phyloP scores from a whole-genome alignment of 257 asterid genomes.

The Plantago ovata region DNA sequence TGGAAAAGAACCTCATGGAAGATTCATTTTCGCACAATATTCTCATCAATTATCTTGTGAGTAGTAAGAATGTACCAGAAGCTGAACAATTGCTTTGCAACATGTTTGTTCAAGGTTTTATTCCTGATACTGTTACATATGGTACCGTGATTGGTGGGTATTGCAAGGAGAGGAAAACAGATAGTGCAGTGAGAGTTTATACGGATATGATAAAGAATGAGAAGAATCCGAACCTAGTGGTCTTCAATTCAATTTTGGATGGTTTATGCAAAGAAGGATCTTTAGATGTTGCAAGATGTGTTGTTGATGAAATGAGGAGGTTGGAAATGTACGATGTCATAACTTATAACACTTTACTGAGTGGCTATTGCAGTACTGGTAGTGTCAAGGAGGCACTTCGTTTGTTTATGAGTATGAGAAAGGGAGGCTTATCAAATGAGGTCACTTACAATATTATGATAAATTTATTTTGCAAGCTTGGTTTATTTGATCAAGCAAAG shows the following conservation, averaged over 20 bases:
- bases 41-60: conserved; percentile 53
- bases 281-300: conserved; percentile 28
- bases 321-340: conserved; percentile 41
- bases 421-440: conserved; percentile 37
- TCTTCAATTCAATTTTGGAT: conserved; percentile 57
- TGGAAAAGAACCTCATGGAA: conserved; percentile 34
- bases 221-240: conserved; percentile 55
- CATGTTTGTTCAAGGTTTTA: conserved; percentile 73
- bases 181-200: conserved; percentile 41
- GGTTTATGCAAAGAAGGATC: conserved; percentile 59
- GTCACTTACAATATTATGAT: conserved; percentile 60
- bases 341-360: conserved; percentile 56
- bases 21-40: conserved; percentile 56
- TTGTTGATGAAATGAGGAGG: conserved; percentile 43
- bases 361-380: conserved; percentile 45
- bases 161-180: conserved; percentile 41
- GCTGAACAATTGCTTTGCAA: conserved; percentile 55
- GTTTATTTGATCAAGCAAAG: conserved; percentile 53
- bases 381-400: conserved; percentile 39
- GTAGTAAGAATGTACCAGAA: conserved; percentile 37
- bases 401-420: conserved; percentile 49
- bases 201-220: conserved; percentile 41
- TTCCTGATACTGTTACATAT: conserved; percentile 61
- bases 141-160: conserved; percentile 65
- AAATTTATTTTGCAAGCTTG: conserved; percentile 46